phyloP scores from a whole-genome alignment of 345 rosid genomes.

The Angophora floribunda region DNA sequence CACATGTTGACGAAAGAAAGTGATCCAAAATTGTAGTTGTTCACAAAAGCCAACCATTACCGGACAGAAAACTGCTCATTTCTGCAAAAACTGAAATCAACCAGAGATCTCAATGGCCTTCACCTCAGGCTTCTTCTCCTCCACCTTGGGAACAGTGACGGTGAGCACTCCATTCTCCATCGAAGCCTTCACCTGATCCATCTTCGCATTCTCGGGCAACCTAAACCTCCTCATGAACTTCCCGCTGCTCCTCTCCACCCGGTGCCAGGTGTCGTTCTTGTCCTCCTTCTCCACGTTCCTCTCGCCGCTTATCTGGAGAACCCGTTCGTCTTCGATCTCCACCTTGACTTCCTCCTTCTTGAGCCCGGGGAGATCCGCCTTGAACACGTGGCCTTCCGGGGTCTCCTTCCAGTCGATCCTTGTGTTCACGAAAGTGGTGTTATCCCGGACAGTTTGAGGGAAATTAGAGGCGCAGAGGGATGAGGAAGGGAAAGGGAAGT shows the following conservation, averaged over 20 bases:
- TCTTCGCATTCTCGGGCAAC: conserved; percentile 8
- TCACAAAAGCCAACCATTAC: background rate
- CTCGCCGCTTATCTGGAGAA: conserved; percentile 17
- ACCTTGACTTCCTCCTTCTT: conserved; percentile 18
- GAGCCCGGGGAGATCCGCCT: conserved; percentile 15
- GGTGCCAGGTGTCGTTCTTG: conserved; percentile 14
- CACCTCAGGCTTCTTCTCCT: conserved; percentile 6
- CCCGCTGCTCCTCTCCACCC: conserved; percentile 12
- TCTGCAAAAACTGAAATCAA: background rate
- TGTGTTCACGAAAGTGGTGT: background rate
- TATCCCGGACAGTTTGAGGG: background rate
- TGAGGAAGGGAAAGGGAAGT: background rate
- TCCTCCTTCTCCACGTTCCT: conserved; percentile 11
- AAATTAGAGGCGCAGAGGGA: background rate
- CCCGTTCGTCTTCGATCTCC: conserved; percentile 12
- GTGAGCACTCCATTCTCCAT: conserved; percentile 16
- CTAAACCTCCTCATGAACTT: conserved; percentile 14
- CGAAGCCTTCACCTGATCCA: conserved; percentile 5
- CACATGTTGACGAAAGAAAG: background rate
- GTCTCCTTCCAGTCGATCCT: conserved; percentile 16
- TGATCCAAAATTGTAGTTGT: background rate
- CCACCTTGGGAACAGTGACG: conserved; percentile 6
- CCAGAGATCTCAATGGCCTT: conserved; percentile 10
- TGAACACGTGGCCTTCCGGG: conserved; percentile 10
- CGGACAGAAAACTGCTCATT: background rate